These are phyloP conservation scores for Xylaria flabelliformis DNA, from an alignment of 495 filamentous ascomycete species.

Conservation along the genomic window DNA sequence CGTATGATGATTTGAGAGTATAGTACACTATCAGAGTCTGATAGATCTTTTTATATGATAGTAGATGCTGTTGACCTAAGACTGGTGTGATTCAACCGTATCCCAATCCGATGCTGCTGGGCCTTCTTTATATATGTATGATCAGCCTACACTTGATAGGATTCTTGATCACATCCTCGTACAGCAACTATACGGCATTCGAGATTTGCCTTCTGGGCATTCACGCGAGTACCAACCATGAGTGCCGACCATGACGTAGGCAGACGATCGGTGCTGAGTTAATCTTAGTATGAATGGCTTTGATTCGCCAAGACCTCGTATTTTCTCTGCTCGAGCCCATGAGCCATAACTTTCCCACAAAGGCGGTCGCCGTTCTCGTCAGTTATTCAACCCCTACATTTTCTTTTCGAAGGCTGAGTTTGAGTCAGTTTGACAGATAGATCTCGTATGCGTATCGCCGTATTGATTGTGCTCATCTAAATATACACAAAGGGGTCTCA, in stretches of 20 bases:
- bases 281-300: neutral
- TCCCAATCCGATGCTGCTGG: neutral
- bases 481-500: conserved; percentile 5
- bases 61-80: neutral
- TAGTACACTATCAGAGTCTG: neutral
- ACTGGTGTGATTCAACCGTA: neutral
- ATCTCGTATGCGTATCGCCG: neutral
- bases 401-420: neutral
- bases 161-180: neutral
- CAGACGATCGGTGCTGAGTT: neutral
- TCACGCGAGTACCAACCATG: neutral
- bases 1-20: neutral
- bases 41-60: neutral
- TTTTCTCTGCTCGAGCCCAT: neutral
- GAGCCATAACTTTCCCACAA: conserved; percentile 6
- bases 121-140: neutral
- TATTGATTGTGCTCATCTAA: neutral
- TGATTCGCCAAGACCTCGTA: conserved; percentile 10
- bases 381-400: neutral
- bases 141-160: neutral
- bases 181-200: neutral
- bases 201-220: neutral
- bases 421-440: neutral
- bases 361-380: neutral
- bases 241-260: neutral